Conservation (phyloP, 129 eudicot species). For the Pseudognaphalium luteoalbum region DNA sequence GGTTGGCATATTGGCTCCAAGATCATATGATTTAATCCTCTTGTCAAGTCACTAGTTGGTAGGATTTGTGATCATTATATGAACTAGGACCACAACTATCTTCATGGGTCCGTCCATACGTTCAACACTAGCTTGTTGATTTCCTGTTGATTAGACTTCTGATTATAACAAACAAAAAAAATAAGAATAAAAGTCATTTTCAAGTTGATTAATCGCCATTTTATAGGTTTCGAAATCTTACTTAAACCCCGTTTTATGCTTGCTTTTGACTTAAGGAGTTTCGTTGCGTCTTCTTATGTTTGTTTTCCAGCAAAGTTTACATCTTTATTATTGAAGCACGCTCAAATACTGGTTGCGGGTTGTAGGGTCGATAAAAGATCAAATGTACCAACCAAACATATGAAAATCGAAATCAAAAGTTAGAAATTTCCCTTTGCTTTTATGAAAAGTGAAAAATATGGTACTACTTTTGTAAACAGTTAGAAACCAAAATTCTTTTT, state of each 20-base stretch:
- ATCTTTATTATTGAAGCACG: constrained; percentile 38
- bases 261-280: constrained; percentile 30
- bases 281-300: constrained; percentile 26
- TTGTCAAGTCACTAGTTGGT: constrained; percentile 25
- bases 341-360: constrained; percentile 25
- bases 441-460: constrained; percentile 30
- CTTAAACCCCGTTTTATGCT: constrained; percentile 11
- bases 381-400: constrained; percentile 30
- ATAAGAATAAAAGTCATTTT: background rate
- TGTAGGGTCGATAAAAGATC: constrained; percentile 41
- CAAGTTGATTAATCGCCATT: constrained; percentile 14
- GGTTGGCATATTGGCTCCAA: constrained; percentile 26
- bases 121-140: background rate
- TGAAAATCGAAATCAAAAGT: constrained; percentile 34
- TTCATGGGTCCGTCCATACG: constrained; percentile 1
- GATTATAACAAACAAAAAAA: background rate
- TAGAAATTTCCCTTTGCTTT: constrained; percentile 29
- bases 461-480: constrained; percentile 22
- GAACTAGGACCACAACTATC: constrained; percentile 17
- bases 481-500: constrained; percentile 25
- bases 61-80: constrained; percentile 2
- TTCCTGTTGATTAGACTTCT: background rate
- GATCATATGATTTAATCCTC: constrained; percentile 14
- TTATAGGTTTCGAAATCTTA: background rate
- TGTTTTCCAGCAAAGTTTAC: constrained; percentile 13